These are phyloP conservation scores for Amanita pseudoporphyria DNA, from an alignment of 768 basidiomycete genomes.

Conservation along the genomic window DNA sequence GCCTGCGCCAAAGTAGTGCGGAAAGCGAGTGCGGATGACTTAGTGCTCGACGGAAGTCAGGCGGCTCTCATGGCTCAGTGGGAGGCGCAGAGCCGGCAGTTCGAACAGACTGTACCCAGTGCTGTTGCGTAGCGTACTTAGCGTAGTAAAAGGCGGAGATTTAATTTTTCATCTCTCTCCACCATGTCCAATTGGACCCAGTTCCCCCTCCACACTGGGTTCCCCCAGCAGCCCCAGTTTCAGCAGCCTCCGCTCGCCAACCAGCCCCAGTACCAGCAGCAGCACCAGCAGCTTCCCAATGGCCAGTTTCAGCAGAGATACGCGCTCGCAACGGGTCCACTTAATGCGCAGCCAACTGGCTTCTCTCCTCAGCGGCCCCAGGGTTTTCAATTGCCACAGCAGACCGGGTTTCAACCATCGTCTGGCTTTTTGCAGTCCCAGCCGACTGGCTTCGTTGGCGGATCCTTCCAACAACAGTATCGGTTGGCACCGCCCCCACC, in stretches of 20 bases:
- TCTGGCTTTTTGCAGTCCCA: slow-evolving; percentile 40
- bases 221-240: slow-evolving; percentile 39
- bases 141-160: slow-evolving; percentile 12
- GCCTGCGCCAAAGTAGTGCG: slow-evolving; percentile 11
- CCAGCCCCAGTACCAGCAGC: slow-evolving; percentile 35
- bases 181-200: slow-evolving; percentile 75
- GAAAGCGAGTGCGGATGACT: slow-evolving; percentile 11
- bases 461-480: slow-evolving; percentile 32
- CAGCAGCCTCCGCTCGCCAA: slow-evolving; percentile 51
- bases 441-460: slow-evolving; percentile 40
- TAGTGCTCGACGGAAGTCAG: slow-evolving; percentile 12
- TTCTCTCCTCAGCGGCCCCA: slow-evolving; percentile 32
- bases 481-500: slow-evolving; percentile 43
- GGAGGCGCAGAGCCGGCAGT: slow-evolving; percentile 13
- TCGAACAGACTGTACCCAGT: slow-evolving; percentile 5
- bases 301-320: slow-evolving; percentile 28
- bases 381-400: slow-evolving; percentile 52
- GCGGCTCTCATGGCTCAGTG: background rate
- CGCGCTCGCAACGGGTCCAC: slow-evolving; percentile 22
- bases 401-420: slow-evolving; percentile 38
- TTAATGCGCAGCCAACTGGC: slow-evolving; percentile 58
- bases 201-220: slow-evolving; percentile 15
- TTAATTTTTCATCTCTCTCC: slow-evolving; percentile 18
- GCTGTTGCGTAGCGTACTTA: background rate
- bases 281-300: slow-evolving; percentile 30